A percentile compares a stretch with the other conserved stretches of the same genome.
phyloP scores from a whole-genome alignment of 306 rosid genomes.

The Clitoria ternatea region DNA sequence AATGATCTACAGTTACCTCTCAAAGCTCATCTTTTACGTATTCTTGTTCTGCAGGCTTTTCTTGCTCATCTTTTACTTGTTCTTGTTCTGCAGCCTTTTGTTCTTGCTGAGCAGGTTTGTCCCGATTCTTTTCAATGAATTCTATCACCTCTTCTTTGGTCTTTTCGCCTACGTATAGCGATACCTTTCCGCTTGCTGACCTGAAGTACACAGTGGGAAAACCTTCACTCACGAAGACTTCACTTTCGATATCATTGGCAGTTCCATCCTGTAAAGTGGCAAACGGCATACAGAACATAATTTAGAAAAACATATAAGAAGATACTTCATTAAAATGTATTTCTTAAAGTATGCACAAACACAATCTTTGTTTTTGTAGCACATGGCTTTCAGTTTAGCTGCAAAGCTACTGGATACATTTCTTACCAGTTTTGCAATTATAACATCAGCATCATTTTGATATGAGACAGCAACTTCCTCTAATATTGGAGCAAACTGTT shows the following conservation, averaged over 20 bases:
- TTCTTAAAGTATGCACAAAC: neutral
- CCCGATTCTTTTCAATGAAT: conserved; percentile 73
- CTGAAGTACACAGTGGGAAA: conserved; percentile 79
- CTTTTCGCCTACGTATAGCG: conserved; percentile 53
- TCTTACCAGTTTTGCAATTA: conserved; percentile 84
- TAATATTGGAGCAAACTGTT: conserved; percentile 79
- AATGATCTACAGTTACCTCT: conserved; percentile 34
- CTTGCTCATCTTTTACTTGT: conserved; percentile 57
- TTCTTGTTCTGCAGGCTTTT: no score
- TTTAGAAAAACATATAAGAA: neutral
- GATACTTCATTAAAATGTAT: neutral
- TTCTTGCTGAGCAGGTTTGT: conserved; percentile 40
- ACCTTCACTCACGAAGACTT: conserved; percentile 65
- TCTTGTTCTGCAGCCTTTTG: conserved; percentile 36
- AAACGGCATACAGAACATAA: neutral
- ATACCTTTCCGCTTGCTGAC: conserved; percentile 67
- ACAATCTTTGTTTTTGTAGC: neutral
- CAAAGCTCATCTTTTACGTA: conserved; percentile 62
- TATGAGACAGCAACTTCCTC: conserved; percentile 84
- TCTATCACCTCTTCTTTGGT: conserved; percentile 68
- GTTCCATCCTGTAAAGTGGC: conserved; percentile 70
- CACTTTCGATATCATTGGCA: conserved; percentile 67
- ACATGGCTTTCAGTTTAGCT: neutral
- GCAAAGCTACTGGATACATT: neutral
- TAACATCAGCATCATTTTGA: conserved; percentile 59